Evolutionary conservation across 2,329 filamentous ascomycete genomes (phyloP), one percentile per base, ranked within the genome.

Genomic region (Huntiella savannae): DNA sequence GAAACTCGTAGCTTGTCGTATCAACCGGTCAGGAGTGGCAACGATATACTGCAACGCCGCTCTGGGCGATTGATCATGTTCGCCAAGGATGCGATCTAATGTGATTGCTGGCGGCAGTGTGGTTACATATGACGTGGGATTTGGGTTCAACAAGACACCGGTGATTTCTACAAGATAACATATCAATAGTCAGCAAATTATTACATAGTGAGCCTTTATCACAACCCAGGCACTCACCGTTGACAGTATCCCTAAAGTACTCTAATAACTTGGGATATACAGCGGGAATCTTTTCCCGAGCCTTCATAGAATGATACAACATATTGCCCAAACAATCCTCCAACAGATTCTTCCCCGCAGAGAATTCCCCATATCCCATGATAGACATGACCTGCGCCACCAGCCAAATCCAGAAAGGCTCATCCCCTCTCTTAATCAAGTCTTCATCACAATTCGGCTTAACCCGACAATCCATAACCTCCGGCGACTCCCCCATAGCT

Each of bases 401-500:
- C 52, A 73, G 65, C 76, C 76, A 82, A 35, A 71, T 57, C 69
- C 79, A 82, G 37, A 80, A 64, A 4, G 81, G 70, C 50, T 78
- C 75, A 35, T 61, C 61, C 12, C 76, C 71, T 36, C 72, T 64
- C 43, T 68, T 68, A 28, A 28, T 28, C 46, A 75, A 57, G 40
- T 68, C 66, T 3, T 59, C 58, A 39, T 68, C 66, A 3, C 59
- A 58, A 38, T 61, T 61, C 3, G 55, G 55, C 15, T 62, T 57
- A 8, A 63, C 60, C 22, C 58, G 60, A 49, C 65, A 67, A 15
- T 69, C 62, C 22, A 88, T 64, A n/a, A 86, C 71, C 34, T 68
- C 64, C 2, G 82, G 85, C 5, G 79, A 82, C 55, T 86, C 82
- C 51, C 75, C 71, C 52, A 94, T 70, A 2, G 82, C 82, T 44